Evolutionary conservation across 768 basidiomycete species (phyloP), one percentile per base, ranked within the genome.

Genomic region (Phaffia australis): DNA sequence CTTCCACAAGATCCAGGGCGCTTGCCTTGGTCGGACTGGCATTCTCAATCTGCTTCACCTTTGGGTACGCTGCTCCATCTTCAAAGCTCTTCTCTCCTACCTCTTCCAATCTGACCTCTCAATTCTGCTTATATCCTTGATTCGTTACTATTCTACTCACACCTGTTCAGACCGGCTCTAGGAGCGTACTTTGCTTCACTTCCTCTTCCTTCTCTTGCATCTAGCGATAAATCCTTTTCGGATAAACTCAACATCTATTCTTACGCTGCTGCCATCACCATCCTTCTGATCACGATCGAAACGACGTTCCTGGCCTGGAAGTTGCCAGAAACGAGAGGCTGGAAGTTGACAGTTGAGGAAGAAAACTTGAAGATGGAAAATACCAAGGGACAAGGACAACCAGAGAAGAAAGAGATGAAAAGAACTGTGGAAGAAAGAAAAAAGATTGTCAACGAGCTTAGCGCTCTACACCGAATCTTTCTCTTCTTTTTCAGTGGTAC

Each of bases 181-280:
- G 94, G 94, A 60, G 94, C 94, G 1, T 94, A 92, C 79, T 92
- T 97, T 77, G 89, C 93, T 1, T 87, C 90, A n/a, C 82, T 81
- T 35, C 88, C 90, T 1, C 76, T 67, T 19, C 66, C 63, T 14
- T 73, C 81, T 18, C 81, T 84, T 14, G 48, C 67, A 2, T 55
- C 56, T 15, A 52, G 56, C 60, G 19, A 50, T 2, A 25, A 15
- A 2, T 23, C 5, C n/a, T 6, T 19, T 9, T 19, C 16, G 6
- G 74, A 78, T 25, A 86, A 85, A 70, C 79, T 93, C 63, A 98
- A 98, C 72, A 81, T 93, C 15, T 98, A 94, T 72, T 93, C 88
- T 4, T 81, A 83, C 2, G 95, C 95, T n/a, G 94, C 94, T 0
- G 72, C 85, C 32, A 79, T 95, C 42, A 89, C 91, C 14, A 76